phyloP scores from a whole-genome alignment of 1,284 basidiomycete genomes.

The Polyporus tsugae region DNA sequence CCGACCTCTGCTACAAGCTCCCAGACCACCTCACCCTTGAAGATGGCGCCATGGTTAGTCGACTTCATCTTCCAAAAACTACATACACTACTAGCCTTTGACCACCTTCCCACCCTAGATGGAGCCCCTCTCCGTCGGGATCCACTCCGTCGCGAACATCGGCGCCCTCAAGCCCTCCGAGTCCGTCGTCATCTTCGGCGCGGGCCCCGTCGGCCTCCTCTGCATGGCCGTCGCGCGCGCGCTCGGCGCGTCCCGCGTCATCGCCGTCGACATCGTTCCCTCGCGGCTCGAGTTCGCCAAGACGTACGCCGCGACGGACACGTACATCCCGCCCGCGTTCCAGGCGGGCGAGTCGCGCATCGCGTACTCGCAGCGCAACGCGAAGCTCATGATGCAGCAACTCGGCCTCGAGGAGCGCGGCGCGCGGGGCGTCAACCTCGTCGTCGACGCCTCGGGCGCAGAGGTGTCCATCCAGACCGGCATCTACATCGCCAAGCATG shows the following conservation, averaged over 20 bases:
- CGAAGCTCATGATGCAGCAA: slow-evolving; percentile 61
- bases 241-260: slow-evolving; percentile 81
- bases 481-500: slow-evolving; percentile 74
- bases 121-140: slow-evolving; percentile 93
- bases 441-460: slow-evolving; percentile 89
- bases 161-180: slow-evolving; percentile 79
- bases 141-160: slow-evolving; percentile 87
- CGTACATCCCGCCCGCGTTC: slow-evolving; percentile 72
- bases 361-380: slow-evolving; percentile 77
- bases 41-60: slow-evolving; percentile 82
- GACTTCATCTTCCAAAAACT: slow-evolving; percentile 4
- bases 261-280: slow-evolving; percentile 88
- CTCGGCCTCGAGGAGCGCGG: slow-evolving; percentile 71
- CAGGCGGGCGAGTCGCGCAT: slow-evolving; percentile 72
- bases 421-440: slow-evolving; percentile 67
- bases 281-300: slow-evolving; percentile 89
- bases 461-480: slow-evolving; percentile 90
- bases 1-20: slow-evolving; percentile 77
- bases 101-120: slow-evolving; percentile 63
- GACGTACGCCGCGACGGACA: slow-evolving; percentile 87
- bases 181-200: slow-evolving; percentile 84
- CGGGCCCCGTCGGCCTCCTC: slow-evolving; percentile 93
- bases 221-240: slow-evolving; percentile 94
- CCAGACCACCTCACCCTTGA: slow-evolving; percentile 80
- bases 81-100: background rate